A percentile compares a stretch with the other conserved stretches of the same genome.
phyloP scores from a whole-genome alignment of 2,329 filamentous ascomycete species.

The Pseudogymnoascus destructans region DNA sequence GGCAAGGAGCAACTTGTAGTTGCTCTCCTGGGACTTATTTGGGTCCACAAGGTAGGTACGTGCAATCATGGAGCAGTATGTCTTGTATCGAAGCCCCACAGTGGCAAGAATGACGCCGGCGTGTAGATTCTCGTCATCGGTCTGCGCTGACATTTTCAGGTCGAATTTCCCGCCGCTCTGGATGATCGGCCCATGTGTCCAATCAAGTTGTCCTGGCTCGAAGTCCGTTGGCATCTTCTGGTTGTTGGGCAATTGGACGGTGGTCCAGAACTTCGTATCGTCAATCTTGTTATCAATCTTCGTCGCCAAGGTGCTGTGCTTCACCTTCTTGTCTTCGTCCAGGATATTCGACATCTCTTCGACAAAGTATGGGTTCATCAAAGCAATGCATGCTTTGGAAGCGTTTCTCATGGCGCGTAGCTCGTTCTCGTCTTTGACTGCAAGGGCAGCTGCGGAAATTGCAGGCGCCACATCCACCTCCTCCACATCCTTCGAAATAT shows the following conservation, averaged over 20 bases:
- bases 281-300: conserved; percentile 88
- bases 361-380: conserved; percentile 94
- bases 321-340: conserved; percentile 94
- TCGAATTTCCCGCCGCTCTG: conserved; percentile 96
- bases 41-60: conserved; percentile 95
- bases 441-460: conserved; percentile 70
- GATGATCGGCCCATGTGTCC: conserved; percentile 79
- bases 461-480: conserved; percentile 76
- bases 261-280: conserved; percentile 86
- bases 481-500: conserved; percentile 72
- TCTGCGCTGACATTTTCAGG: conserved; percentile 62
- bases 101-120: conserved; percentile 88
- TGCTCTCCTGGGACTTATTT: conserved; percentile 87
- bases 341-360: conserved; percentile 96
- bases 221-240: conserved; percentile 76
- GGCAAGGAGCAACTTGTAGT: conserved; percentile 76
- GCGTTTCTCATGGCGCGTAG: conserved; percentile 89
- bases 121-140: conserved; percentile 72
- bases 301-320: conserved; percentile 72
- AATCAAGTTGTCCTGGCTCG: conserved; percentile 79
- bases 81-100: conserved; percentile 87
- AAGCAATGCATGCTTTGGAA: conserved; percentile 81
- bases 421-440: conserved; percentile 90
- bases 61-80: conserved; percentile 83
- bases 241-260: conserved; percentile 52